Percentiles rank a stretch among this genome's conserved stretches.
These are phyloP conservation scores for Exophiala sp. DNA, from an alignment of 2,329 filamentous ascomycete genomes.

Conservation along the genomic window DNA sequence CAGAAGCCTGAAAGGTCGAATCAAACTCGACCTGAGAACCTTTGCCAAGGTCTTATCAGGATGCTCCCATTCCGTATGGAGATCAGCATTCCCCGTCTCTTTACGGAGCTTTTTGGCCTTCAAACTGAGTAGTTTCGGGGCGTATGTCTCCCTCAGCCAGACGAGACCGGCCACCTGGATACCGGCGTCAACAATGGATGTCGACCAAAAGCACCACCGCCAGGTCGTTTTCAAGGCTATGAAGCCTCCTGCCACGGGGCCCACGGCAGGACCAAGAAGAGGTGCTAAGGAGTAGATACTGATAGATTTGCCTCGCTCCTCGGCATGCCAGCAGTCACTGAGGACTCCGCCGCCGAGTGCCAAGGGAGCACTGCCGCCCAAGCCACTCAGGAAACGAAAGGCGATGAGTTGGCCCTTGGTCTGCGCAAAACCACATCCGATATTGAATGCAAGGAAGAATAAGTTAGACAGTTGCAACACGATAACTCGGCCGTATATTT, in stretches of 20 bases:
- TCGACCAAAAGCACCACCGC: conserved; percentile 68
- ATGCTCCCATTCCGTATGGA: conserved; percentile 38
- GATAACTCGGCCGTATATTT: conserved; percentile 51
- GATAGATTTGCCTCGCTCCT: conserved; percentile 58
- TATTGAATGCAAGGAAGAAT: conserved; percentile 54
- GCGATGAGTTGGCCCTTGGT: conserved; percentile 51
- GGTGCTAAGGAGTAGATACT: conserved; percentile 59
- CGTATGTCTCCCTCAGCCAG: conserved; percentile 61
- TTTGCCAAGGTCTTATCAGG: conserved; percentile 27
- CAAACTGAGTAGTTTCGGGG: conserved; percentile 54
- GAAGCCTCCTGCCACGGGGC: conserved; percentile 61
- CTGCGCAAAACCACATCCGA: conserved; percentile 53
- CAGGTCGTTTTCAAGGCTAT: conserved; percentile 58
- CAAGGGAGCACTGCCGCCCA: conserved; percentile 54
- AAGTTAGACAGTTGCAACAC: conserved; percentile 52
- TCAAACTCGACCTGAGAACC: conserved; percentile 36
- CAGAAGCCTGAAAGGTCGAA: conserved; percentile 50
- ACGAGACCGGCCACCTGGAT: conserved; percentile 59
- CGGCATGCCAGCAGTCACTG: conserved; percentile 54
- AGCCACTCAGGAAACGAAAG: conserved; percentile 53
- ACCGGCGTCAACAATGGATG: conserved; percentile 55
- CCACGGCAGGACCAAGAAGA: conserved; percentile 59
- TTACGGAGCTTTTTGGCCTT: conserved; percentile 50
- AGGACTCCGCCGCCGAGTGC: conserved; percentile 48
- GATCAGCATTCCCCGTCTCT: conserved; percentile 35